Evolutionary conservation across 495 filamentous ascomycete genomes (phyloP).

Genomic region (Pseudotulostoma volvatum): DNA sequence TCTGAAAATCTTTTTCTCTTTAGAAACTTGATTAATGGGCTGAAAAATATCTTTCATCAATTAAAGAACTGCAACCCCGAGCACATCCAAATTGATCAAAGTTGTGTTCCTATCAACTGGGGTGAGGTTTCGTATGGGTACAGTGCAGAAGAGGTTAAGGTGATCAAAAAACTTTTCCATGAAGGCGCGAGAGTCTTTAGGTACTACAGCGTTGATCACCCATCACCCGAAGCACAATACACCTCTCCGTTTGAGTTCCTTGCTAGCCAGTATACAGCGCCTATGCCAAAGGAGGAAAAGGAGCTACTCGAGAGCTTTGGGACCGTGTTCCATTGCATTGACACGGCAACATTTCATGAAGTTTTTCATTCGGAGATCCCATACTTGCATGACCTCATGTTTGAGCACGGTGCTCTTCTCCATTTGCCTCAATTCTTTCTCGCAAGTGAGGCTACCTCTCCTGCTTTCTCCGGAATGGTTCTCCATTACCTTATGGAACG

Average conservation of each 20-base stretch:
- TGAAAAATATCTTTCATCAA: conserved; percentile 95
- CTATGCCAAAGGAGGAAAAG: conserved; percentile 89
- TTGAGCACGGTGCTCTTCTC: conserved; percentile 82
- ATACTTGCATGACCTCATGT: conserved; percentile 92
- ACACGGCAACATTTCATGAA: conserved; percentile 96
- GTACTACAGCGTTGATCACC: conserved; percentile 83
- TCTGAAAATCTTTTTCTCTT: conserved; percentile 97
- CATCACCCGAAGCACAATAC: conserved; percentile 54
- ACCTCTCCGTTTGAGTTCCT: conserved; percentile 74
- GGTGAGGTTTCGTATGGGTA: conserved; percentile 91
- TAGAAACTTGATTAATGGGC: conserved; percentile 91
- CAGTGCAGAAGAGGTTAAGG: conserved; percentile 89
- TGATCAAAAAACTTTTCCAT: conserved; percentile 93
- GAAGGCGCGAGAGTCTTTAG: conserved; percentile 91
- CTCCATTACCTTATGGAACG: conserved; percentile 92
- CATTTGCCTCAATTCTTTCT: conserved; percentile 97
- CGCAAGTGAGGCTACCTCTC: conserved; percentile 91
- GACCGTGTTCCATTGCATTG: conserved; percentile 95
- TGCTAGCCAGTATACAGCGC: conserved; percentile 81
- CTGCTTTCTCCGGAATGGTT: conserved; percentile 95
- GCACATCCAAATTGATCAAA: conserved; percentile 46
- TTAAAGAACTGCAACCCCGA: conserved; percentile 77
- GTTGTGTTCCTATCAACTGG: conserved; percentile 78
- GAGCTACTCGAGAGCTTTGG: conserved; percentile 95
- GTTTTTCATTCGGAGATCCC: conserved; percentile 97